Evolutionary conservation across 768 basidiomycete genomes (phyloP), one percentile per base, ranked within the genome.

Genomic region (Dentipellis fragilis): DNA sequence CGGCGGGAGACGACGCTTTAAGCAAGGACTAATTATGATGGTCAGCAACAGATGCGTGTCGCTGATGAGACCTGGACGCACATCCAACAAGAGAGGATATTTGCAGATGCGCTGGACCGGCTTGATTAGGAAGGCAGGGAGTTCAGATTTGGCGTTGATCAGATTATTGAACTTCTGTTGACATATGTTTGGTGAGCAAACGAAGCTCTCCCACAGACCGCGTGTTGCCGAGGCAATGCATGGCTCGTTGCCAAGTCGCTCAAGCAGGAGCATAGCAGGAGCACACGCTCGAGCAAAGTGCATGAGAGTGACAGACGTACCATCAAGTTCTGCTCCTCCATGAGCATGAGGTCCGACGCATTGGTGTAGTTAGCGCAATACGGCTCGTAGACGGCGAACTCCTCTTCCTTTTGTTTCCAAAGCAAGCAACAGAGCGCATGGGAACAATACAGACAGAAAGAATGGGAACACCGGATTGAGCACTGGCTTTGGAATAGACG

Each of bases 101-200:
- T 98, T 98, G 80, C 95, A 96, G 62, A 98, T 87, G 59, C 96
- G 84, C 69, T 99, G 96, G 50, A 99, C 88, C 7, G 96, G 96
- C 74, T 97, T 97, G 78, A 98, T 98, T 58, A 98, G 82, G 73
- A 98, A 95, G 9, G 92, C 93, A 57, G 91, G 89, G 35, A 99
- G 77, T 66, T 99, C 96, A 66, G 88, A 86, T 68, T 89, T 89
- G 64, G 86, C 85, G 63, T 92, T 89, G 72, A 94, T 89, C 75
- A 91, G 75, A 70, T 85, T 79, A 72, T 88, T 87, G 65, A 89
- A 75, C 58, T 81, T 79, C 89, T 92, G 66, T 54, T 56, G 56
- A 59, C 54, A 58, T 45, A 56, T 53, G 35, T 59, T 59, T 63
- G 53, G 63, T 67, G 47, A 64, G 54, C 52, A 29, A 11, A 52